Percentiles rank a stretch among this genome's conserved stretches.
Evolutionary conservation across 2,329 filamentous ascomycete species (phyloP).

Genomic region (Aspergillus alliaceus): DNA sequence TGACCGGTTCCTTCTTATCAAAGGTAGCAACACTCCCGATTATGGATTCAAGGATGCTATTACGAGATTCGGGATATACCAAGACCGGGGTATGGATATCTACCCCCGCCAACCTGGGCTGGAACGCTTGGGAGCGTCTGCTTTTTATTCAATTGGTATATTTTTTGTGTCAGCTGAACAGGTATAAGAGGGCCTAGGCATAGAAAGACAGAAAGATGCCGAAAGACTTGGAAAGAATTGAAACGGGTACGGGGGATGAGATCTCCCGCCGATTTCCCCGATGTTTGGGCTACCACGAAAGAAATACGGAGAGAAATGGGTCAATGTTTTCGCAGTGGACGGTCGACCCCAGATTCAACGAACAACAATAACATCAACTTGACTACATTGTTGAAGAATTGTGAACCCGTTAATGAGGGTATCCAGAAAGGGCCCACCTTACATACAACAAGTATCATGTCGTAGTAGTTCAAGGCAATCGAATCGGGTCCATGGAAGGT

Average conservation of each 20-base stretch:
- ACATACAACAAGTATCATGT: too few species aligned
- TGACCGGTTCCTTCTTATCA: too few species aligned
- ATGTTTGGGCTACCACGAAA: slow-evolving; percentile 23
- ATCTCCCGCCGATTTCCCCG: slow-evolving; percentile 20
- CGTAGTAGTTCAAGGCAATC: too few species aligned
- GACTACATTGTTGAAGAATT: neutral
- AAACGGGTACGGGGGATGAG: slow-evolving; percentile 12
- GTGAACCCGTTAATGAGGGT: neutral
- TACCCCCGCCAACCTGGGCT: too few species aligned
- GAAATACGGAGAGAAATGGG: slow-evolving; percentile 24
- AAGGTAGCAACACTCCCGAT: too few species aligned
- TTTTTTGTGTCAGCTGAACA: slow-evolving; percentile 11
- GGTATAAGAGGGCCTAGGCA: slow-evolving; percentile 13
- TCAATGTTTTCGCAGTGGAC: slow-evolving; percentile 14
- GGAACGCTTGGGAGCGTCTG: too few species aligned
- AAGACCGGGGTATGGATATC: too few species aligned
- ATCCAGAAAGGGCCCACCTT: too few species aligned
- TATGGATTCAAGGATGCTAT: too few species aligned
- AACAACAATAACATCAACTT: neutral
- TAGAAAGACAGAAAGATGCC: slow-evolving; percentile 9
- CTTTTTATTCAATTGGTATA: too few species aligned
- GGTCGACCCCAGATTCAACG: neutral
- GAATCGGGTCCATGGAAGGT: slow-evolving; percentile 4
- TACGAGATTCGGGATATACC: neutral
- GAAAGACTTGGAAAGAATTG: slow-evolving; percentile 18